Base-by-base conservation (phyloP, 1,284 basidiomycete genomes). In the Hemileia vastatrix region DNA sequence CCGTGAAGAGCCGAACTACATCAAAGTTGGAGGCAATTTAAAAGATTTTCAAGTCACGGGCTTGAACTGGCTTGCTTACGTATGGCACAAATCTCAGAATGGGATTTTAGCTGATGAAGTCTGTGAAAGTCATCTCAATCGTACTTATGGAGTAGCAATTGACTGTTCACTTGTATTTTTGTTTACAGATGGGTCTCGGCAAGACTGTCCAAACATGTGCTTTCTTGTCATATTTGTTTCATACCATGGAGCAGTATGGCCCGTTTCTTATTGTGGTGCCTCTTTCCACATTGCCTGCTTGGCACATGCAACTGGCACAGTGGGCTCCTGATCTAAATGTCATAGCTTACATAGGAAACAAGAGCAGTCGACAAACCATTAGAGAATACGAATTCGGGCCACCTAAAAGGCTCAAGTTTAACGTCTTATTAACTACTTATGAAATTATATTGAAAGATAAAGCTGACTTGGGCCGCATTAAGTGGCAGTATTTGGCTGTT, bases 41-140 rank as follows among this genome's bases (percentile, higher is more conserved):
- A 98, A 98, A 77, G 94, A 97, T 69, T 99, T 98, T 81, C 95
- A 99, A 79, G 81, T 98, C 59, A 96, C 91, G 0, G 95, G 95
- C 33, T 81, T 99, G 67, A 98, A 98, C 76, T 99, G 95, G 95
- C 82, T 99, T 21, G 89, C 90, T 1, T 98, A 95, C 76, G 80
- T 94, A 6, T 98, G 94, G 94, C 86, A 83, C 71, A 85, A 91
- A 70, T 89, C 89, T 21, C 88, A 95, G 70, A 97, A 97, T 73
- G 95, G 95, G 32, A 97, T 99, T 68, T 80, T 99, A 31, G 95
- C 95, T 0, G 95, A 99, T 74, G 95, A 99, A 72, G 78, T 79
- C n/a, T n/a, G n/a, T n/a, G n/a, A n/a, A 60, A 65, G 75, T 56
- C 24, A 44, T 63, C 19, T 40, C 18, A 23, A 24, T 43, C 40